Evolutionary conservation across 2,329 filamentous ascomycete genomes (phyloP), one percentile per base, ranked within the genome.

Genomic region (Aspergillus japonicus): DNA sequence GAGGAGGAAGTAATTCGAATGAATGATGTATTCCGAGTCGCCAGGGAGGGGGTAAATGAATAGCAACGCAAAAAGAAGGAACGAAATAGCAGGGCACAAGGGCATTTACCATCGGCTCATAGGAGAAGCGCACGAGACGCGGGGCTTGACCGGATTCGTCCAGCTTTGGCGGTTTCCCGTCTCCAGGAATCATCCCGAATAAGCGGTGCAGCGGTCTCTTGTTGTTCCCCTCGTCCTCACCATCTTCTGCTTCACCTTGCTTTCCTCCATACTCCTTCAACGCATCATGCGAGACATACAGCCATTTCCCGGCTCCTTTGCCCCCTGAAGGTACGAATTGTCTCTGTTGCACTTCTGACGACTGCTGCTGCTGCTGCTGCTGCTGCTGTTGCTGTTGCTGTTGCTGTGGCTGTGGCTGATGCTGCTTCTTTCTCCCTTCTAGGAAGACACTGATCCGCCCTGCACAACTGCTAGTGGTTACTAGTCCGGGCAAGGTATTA

Each of bases 391-490:
- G n/a, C 23, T 23, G 23, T 23, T 2, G 23, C 23, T 23, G 23
- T 23, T 23, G 23, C 23, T 23, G 23, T 23, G 23, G 23, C 23
- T 49, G 52, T 49, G 69, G 67, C 55, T 64, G 62, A 48, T 59
- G 57, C 61, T 54, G 63, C 54, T 64, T 78, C 68, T 86, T 89
- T 49, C 79, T 80, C 0, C 93, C 93, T 77, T 97, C 94, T 0
- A 96, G 80, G 70, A 96, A 98, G 4, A 97, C 90, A 64, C 90
- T 93, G 50, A 96, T 85, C 55, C 94, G 83, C 0, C 94, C 94
- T 2, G 92, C 90, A 73, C 94, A 98, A 75, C 92, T 96, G 77
- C 92, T 96, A 2, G 93, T 97, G 1, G 94, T 97, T 35, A 96
- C 92, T 47, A 93, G 84, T 1, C 91, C 92, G 1, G 87, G 83